A percentile compares a stretch with the other conserved stretches of the same genome.
Conservation (phyloP, 2,329 filamentous ascomycete genomes). For the Ceratocystis lukuohia region DNA sequence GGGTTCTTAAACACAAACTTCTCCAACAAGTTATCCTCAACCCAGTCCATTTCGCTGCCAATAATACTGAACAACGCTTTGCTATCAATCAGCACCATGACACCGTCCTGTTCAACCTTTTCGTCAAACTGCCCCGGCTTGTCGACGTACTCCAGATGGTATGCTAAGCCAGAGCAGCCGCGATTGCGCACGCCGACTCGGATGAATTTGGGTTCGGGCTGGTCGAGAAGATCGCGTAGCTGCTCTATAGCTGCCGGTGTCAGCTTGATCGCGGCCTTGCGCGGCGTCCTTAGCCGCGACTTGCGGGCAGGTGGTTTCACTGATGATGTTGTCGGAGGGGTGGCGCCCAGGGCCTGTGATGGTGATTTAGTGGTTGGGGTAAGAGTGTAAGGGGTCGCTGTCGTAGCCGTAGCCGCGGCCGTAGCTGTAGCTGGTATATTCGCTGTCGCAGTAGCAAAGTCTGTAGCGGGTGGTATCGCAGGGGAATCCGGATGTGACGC, state of each 20-base stretch:
- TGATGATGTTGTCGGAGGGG: slow-evolving; percentile 16
- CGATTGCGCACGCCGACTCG: slow-evolving; percentile 87
- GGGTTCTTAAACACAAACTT: slow-evolving; percentile 92
- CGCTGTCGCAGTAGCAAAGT: not conserved
- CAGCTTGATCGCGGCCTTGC: slow-evolving; percentile 84
- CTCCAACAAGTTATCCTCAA: slow-evolving; percentile 85
- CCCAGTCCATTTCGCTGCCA: slow-evolving; percentile 97
- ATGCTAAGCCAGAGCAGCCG: slow-evolving; percentile 85
- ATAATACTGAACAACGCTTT: slow-evolving; percentile 97
- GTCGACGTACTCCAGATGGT: slow-evolving; percentile 90
- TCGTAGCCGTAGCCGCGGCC: not conserved
- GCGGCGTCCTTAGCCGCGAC: slow-evolving; percentile 51
- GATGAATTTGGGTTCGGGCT: slow-evolving; percentile 84
- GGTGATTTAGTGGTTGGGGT: not conserved
- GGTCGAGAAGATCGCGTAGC: slow-evolving; percentile 60
- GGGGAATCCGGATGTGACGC: not conserved
- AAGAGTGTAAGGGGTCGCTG: not conserved
- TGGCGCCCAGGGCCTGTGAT: not conserved
- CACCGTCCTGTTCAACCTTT: slow-evolving; percentile 85
- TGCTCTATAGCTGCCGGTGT: slow-evolving; percentile 69
- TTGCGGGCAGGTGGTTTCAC: slow-evolving; percentile 31
- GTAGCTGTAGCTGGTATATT: not conserved
- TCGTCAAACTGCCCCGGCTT: slow-evolving; percentile 82
- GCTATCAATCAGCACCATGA: slow-evolving; percentile 90
- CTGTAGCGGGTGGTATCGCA: not conserved